Evolutionary conservation across 176 grass and related monocot species (phyloP).

Genomic region (Aegilops bicornis): DNA sequence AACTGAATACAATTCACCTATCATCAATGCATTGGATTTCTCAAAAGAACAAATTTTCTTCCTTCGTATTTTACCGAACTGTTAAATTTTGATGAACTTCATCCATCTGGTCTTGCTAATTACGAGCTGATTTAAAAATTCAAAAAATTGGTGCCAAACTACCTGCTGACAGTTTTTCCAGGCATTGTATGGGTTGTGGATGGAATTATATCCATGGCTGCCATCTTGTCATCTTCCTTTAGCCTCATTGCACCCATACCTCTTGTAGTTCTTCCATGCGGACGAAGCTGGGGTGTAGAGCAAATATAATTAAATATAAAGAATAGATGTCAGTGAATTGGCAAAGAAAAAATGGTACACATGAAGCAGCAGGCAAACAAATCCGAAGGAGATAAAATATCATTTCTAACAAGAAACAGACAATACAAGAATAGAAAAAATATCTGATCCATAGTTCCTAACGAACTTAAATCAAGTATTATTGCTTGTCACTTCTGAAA

Average conservation of each 20-base stretch:
- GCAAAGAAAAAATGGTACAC: constrained; percentile 3
- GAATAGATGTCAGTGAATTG: neutral
- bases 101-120: neutral
- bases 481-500: neutral
- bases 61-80: neutral
- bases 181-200: constrained; percentile 60
- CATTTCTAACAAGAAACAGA: neutral
- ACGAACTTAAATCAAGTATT: neutral
- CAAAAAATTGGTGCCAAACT: neutral
- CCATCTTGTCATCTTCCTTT: constrained; percentile 78
- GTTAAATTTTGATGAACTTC: neutral
- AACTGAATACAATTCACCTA: neutral
- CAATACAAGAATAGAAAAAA: neutral
- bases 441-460: neutral
- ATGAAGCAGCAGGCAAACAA: neutral
- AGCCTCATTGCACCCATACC: constrained; percentile 80
- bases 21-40: neutral
- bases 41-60: neutral
- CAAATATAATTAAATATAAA: constrained; percentile 30
- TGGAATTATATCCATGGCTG: constrained; percentile 91
- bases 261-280: constrained; percentile 74
- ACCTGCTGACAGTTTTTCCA: constrained; percentile 52
- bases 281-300: constrained; percentile 60
- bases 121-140: neutral
- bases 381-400: neutral